phyloP scores from a whole-genome alignment of 768 basidiomycete species.

The Trametes gibbosa region DNA sequence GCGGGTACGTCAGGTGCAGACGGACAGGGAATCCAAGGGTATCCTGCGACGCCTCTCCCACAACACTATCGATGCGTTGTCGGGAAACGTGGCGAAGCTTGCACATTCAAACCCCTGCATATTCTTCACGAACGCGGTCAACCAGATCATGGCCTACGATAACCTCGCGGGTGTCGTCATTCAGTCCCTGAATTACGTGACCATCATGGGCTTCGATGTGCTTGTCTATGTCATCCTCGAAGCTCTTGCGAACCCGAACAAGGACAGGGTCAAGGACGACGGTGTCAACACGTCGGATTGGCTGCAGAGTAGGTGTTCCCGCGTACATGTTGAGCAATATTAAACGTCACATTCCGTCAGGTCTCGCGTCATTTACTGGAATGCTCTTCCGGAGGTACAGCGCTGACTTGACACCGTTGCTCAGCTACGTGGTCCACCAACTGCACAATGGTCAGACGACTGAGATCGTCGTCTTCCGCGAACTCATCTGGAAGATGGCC shows the following conservation, averaged over 20 bases:
- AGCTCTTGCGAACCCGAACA: conserved; percentile 78
- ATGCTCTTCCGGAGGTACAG: conserved; percentile 87
- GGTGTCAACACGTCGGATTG: conserved; percentile 89
- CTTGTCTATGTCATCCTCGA: conserved; percentile 86
- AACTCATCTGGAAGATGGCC: conserved; percentile 93
- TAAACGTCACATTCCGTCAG: conserved; percentile 36
- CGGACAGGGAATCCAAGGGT: conserved; percentile 84
- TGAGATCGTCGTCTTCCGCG: conserved; percentile 88
- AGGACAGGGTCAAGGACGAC: conserved; percentile 84
- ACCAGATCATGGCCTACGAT: conserved; percentile 95
- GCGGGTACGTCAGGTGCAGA: conserved; percentile 75
- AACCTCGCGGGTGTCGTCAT: conserved; percentile 90
- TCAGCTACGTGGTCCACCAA: conserved; percentile 92
- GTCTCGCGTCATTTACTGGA: conserved; percentile 90
- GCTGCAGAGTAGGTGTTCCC: conserved; percentile 73
- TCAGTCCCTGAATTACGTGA: conserved; percentile 84
- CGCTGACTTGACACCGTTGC: conserved; percentile 76
- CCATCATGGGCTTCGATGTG: conserved; percentile 93
- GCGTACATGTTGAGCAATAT: neutral
- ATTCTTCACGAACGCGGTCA: conserved; percentile 84
- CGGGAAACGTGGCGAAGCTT: conserved; percentile 87
- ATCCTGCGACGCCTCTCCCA: conserved; percentile 84
- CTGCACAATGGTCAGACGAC: conserved; percentile 78
- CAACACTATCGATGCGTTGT: conserved; percentile 79
- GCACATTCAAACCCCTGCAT: conserved; percentile 94